These are phyloP conservation scores for Vaccinium vitisidaea DNA, from an alignment of 148 eudicot genomes.

Conservation along the genomic window DNA sequence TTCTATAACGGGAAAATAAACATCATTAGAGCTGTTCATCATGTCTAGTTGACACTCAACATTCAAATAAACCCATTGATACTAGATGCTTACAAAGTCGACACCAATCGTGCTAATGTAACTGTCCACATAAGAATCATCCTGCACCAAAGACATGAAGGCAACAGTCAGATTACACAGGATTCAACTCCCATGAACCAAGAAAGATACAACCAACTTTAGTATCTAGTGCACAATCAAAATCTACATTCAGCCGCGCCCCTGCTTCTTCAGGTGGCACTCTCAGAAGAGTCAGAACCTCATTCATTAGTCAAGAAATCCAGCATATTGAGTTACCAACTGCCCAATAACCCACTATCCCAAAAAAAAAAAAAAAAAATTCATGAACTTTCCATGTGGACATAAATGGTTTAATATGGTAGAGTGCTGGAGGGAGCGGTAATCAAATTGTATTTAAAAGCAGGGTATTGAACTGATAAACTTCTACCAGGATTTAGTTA, in stretches of 20 bases:
- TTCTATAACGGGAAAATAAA: slow-evolving; percentile 30
- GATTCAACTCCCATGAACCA: not conserved
- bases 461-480: not conserved
- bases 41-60: not conserved
- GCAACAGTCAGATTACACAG: not conserved
- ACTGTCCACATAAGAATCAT: slow-evolving; percentile 57
- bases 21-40: not conserved
- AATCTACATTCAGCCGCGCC: not conserved
- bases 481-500: not conserved
- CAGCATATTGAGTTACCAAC: not conserved
- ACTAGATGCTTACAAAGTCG: slow-evolving; percentile 40
- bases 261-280: not conserved
- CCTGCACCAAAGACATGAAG: slow-evolving; percentile 31
- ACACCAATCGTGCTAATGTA: slow-evolving; percentile 61
- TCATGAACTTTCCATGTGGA: not conserved
- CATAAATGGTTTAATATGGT: not conserved
- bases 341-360: not conserved
- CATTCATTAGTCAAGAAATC: not conserved
- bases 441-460: not conserved
- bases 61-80: not conserved
- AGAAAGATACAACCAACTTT: not conserved
- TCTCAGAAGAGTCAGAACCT: not conserved
- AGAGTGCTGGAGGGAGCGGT: not conserved
- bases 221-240: not conserved
- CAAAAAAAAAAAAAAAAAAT: not conserved